Percentiles rank a stretch among this genome's conserved stretches.
Conservation (phyloP, 495 filamentous ascomycete genomes). For the Letharia columbiana region DNA sequence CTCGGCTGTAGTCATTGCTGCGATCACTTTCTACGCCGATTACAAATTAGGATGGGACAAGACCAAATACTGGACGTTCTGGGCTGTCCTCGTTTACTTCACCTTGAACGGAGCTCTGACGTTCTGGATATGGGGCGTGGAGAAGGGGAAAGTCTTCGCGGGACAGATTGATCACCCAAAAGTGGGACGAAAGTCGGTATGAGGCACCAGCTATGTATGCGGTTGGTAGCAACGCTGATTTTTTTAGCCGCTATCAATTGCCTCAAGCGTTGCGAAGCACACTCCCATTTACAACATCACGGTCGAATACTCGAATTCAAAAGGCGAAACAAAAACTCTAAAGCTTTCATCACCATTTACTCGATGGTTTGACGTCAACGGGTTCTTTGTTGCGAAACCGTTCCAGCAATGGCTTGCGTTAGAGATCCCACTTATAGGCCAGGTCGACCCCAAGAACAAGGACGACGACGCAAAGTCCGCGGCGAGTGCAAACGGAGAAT, state of each 20-base stretch:
- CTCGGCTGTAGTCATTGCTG: constrained; percentile 68
- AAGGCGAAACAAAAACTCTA: constrained; percentile 27
- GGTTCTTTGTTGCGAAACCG: constrained; percentile 71
- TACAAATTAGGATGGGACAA: constrained; percentile 81
- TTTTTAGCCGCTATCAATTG: constrained; percentile 51
- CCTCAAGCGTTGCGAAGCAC: constrained; percentile 64
- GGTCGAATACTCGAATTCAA: constrained; percentile 38
- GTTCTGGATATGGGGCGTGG: constrained; percentile 77
- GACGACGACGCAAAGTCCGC: constrained; percentile 12
- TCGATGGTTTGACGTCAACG: constrained; percentile 76
- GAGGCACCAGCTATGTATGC: background rate
- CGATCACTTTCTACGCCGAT: constrained; percentile 78
- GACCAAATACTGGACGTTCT: constrained; percentile 64
- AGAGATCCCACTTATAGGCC: constrained; percentile 57
- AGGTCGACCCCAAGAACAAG: constrained; percentile 55
- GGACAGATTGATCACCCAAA: constrained; percentile 52
- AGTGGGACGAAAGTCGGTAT: constrained; percentile 32
- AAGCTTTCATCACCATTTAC: constrained; percentile 64
- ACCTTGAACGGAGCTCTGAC: constrained; percentile 70
- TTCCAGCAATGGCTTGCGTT: constrained; percentile 74
- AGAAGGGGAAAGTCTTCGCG: constrained; percentile 71
- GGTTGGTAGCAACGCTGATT: constrained; percentile 4
- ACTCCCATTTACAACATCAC: constrained; percentile 68
- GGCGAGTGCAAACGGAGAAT: constrained; percentile 4
- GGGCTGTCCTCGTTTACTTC: constrained; percentile 66